Evolutionary conservation across 306 rosid species (phyloP).

Genomic region (Acmispon strigosus): DNA sequence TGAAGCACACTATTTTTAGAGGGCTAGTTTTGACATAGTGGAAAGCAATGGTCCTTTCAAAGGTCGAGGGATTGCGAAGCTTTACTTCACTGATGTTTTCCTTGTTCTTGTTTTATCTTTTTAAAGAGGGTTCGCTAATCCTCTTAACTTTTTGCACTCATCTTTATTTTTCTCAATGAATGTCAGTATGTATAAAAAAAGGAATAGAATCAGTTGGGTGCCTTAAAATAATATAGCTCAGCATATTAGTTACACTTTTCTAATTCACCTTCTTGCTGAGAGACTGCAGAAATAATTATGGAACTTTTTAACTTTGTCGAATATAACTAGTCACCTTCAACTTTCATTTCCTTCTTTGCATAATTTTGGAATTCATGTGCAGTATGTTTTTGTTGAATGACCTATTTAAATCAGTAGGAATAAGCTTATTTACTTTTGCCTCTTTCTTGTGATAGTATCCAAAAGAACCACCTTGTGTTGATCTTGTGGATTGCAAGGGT

Average conservation of each 20-base stretch:
- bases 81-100: background rate
- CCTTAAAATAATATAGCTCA: background rate
- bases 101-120: background rate
- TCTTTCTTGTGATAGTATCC: constrained; percentile 51
- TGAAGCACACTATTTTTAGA: background rate
- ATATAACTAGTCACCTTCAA: background rate
- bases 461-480: constrained; percentile 49
- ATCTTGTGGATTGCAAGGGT: constrained; percentile 62
- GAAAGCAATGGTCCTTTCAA: background rate
- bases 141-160: background rate
- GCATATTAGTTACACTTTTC: background rate
- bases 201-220: background rate
- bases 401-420: background rate
- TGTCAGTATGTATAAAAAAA: background rate
- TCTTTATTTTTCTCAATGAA: background rate
- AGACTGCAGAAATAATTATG: background rate
- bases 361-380: background rate
- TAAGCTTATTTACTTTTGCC: constrained; percentile 7
- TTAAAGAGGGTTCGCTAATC: background rate
- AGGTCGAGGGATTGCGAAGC: background rate
- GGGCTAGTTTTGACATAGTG: background rate
- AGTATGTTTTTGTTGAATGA: background rate
- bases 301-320: background rate
- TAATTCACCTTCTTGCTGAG: background rate
- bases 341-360: background rate